Percentiles rank a stretch among this genome's conserved stretches.
Conservation (phyloP, 1,284 basidiomycete species). For the Ceratobasidium sp. region DNA sequence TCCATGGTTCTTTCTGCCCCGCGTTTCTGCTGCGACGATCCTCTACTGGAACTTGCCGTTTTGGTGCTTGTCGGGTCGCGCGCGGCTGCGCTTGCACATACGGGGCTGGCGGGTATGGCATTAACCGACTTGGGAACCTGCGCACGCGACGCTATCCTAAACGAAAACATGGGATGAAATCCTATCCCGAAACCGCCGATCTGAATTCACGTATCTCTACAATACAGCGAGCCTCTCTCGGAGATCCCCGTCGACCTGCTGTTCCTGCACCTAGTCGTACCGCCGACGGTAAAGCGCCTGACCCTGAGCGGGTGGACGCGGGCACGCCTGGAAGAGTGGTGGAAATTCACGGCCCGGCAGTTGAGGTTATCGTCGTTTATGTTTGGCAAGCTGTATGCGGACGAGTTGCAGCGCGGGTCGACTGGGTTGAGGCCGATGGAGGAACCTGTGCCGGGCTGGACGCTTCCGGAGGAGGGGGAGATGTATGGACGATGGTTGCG, state of each 20-base stretch:
- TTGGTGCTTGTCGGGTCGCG: conserved; percentile 6
- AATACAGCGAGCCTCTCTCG: conserved; percentile 76
- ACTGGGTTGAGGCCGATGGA: conserved; percentile 49
- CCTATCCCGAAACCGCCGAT: conserved; percentile 11
- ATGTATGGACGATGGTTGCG: conserved; percentile 57
- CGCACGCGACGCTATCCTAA: conserved; percentile 2
- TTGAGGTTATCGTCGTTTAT: conserved; percentile 87
- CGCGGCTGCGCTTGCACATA: conserved; percentile 19
- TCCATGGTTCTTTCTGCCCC: conserved; percentile 36
- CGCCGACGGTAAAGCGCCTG: conserved; percentile 77
- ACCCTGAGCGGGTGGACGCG: conserved; percentile 52
- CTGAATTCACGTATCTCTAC: conserved; percentile 35
- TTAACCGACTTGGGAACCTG: conserved; percentile 5
- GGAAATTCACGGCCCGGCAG: conserved; percentile 73
- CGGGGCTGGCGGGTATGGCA: conserved; percentile 18
- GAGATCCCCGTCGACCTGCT: conserved; percentile 90
- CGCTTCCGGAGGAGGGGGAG: conserved; percentile 24
- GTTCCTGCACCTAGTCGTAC: conserved; percentile 85
- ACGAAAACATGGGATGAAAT: conserved; percentile 1
- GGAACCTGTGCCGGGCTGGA: conserved; percentile 28
- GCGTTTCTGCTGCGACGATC: conserved; percentile 23
- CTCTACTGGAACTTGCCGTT: conserved; percentile 16
- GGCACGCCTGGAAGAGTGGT: conserved; percentile 59
- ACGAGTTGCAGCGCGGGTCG: conserved; percentile 62
- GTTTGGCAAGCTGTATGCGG: conserved; percentile 75